Evolutionary conservation across 2,329 filamentous ascomycete species (phyloP), one percentile per base, ranked within the genome.

Genomic region (Dothideomycetidae sp.): DNA sequence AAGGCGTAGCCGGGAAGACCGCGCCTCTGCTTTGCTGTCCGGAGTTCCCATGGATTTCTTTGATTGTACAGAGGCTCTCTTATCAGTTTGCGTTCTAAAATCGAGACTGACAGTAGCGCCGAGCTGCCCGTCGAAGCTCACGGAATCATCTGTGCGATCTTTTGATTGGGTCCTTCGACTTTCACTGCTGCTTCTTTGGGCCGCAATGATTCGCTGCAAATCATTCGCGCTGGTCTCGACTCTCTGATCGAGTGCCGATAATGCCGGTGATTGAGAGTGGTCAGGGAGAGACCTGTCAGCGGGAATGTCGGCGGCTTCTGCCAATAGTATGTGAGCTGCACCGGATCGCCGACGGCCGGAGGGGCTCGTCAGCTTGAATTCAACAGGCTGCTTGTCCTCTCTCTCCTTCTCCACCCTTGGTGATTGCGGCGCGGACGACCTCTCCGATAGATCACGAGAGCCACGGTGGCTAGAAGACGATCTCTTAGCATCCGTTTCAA

Each of bases 31-130:
- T 29, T 38, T 38, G 12, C 36, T 38, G 18, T 38, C 36, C 5
- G 36, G 36, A 10, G 36, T 38, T 7, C 36, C 29, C n/a, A 32
- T 29, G 7, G 36, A 38, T 15, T 38, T 16, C 21, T 32, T 32
- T 10, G 36, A 38, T 26, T 38, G 36, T 14, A 38, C 14, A 10
- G 36, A 38, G 10, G 31, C 9, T 11, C 36, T 29, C 15, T 38
- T 38, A 21, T 33, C 26, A 10, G n/a, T 32, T 28, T 5, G 31
- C 29, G 5, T 9, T 12, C 19, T 17, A n/a, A 32, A 17, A 30
- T 19, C 29, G 13, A 2, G 36, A 10, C 3, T 17, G n/a, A 7
- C 21, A n/a, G n/a, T 26, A 7, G n/a, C n/a, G 7, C 7, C 21
- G 7, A n/a, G 21, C 7, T 7, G 7, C 7, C n/a, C 21, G 7